phyloP scores from a whole-genome alignment of 108 stramenopile genomes.

The Pseudonitzschia multiseries region DNA sequence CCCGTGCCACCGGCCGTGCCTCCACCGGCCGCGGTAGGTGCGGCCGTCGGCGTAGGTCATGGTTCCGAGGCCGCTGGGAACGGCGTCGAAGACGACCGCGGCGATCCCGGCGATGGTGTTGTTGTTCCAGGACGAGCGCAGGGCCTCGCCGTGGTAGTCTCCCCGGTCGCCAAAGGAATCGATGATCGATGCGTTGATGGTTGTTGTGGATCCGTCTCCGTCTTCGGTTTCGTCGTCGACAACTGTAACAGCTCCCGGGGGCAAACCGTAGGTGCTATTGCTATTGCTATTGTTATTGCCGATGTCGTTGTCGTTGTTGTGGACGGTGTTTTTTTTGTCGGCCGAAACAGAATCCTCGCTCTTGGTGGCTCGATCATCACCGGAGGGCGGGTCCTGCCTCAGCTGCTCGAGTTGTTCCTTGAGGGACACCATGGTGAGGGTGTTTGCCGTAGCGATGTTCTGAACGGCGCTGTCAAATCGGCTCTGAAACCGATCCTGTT shows the following conservation, averaged over 20 bases:
- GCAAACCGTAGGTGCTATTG: too few species aligned
- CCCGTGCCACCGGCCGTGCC: conserved; percentile 38
- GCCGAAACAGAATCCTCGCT: too few species aligned
- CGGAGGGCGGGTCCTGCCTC: background rate
- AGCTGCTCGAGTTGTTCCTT: background rate
- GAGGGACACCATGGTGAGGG: background rate
- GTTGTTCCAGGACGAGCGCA: background rate
- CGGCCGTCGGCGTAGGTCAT: conserved; percentile 24
- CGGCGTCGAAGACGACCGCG: background rate
- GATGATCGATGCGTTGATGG: background rate
- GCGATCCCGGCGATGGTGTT: background rate
- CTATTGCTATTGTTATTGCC: background rate
- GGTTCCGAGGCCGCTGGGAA: conserved; percentile 24
- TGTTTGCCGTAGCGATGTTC: conserved; percentile 3
- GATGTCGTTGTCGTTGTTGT: background rate
- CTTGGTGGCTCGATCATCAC: too few species aligned
- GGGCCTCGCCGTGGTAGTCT: conserved; percentile 1
- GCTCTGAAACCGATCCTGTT: conserved; percentile 10
- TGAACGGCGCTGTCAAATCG: conserved; percentile 16
- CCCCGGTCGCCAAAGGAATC: conserved; percentile 17
- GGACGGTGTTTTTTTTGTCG: too few species aligned
- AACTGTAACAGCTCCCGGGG: background rate
- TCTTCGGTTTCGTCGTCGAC: background rate
- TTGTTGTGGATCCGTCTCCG: background rate
- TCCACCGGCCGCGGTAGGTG: conserved; percentile 38